These are phyloP conservation scores for Urostyla sp. DNA, from an alignment of 73 alveolate species.

Conservation along the genomic window DNA sequence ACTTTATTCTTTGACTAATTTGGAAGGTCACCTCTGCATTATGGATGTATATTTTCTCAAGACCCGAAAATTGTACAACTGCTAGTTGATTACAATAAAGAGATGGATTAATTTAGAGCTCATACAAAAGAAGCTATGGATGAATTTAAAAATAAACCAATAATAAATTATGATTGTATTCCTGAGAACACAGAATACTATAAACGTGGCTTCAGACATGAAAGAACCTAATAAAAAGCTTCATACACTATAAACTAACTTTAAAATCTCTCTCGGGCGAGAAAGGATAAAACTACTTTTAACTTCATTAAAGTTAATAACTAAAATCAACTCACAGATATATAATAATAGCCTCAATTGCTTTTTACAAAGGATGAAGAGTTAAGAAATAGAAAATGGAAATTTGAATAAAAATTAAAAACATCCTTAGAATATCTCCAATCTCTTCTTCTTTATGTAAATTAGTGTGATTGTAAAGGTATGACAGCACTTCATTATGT, in stretches of 20 bases:
- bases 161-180: constrained; percentile 20
- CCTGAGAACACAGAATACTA: too few relatives aligned
- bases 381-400: neutral
- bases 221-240: too few relatives aligned
- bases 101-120: constrained; percentile 26
- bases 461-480: constrained; percentile 29
- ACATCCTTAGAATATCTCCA: constrained; percentile 20
- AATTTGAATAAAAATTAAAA: constrained; percentile 29
- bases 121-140: constrained; percentile 48
- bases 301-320: too few relatives aligned
- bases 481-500: constrained; percentile 58
- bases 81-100: constrained; percentile 42
- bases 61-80: constrained; percentile 47
- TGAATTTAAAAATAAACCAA: constrained; percentile 38
- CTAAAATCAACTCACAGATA: too few relatives aligned
- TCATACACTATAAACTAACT: too few relatives aligned
- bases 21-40: constrained; percentile 46
- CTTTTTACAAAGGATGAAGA: constrained; percentile 32
- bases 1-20: constrained; percentile 31
- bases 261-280: too few relatives aligned
- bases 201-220: too few relatives aligned
- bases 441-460: neutral
- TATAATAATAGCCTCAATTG: too few relatives aligned
- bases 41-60: constrained; percentile 34
- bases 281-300: too few relatives aligned